A percentile compares a stretch with the other conserved stretches of the same genome.
These are phyloP conservation scores for Grosmannia penicillata DNA, from an alignment of 2,329 filamentous ascomycete species.

Conservation along the genomic window DNA sequence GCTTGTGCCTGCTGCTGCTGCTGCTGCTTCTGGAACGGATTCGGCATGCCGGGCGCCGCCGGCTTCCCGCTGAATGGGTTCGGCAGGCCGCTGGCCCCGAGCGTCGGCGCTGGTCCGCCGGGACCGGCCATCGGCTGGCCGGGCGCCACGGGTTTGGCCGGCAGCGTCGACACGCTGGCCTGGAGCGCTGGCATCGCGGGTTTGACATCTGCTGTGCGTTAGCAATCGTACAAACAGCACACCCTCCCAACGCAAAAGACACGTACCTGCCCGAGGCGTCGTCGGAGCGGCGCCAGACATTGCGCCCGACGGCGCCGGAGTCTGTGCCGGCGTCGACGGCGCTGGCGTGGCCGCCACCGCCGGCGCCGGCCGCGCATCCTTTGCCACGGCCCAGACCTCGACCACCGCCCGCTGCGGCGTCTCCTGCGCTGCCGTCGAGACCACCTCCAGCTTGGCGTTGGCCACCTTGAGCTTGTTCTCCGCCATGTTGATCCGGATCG, in stretches of 20 bases:
- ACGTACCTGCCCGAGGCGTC: too few relatives aligned
- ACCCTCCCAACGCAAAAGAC: too few relatives aligned
- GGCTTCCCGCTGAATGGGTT: conserved; percentile 8
- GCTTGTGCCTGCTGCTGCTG: conserved; percentile 2
- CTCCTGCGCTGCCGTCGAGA: conserved; percentile 69
- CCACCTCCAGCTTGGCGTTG: conserved; percentile 59
- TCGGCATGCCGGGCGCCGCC: conserved; percentile 2
- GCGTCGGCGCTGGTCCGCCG: too few relatives aligned
- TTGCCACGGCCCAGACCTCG: conserved; percentile 77
- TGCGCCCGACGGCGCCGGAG: conserved; percentile 8
- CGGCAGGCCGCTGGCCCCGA: not conserved
- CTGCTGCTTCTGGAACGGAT: conserved; percentile 10
- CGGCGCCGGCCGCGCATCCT: conserved; percentile 40
- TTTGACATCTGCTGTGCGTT: too few relatives aligned
- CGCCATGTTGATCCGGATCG: conserved; percentile 62
- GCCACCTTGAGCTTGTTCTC: conserved; percentile 52
- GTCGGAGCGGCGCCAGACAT: not conserved
- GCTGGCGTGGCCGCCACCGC: conserved; percentile 3
- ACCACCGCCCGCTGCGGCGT: conserved; percentile 71
- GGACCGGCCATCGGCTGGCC: not conserved
- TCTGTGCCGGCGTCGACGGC: conserved; percentile 2
- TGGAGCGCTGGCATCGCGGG: not conserved
- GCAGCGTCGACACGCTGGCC: conserved; percentile 1
- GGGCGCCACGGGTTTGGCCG: conserved; percentile 4
- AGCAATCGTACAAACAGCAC: too few relatives aligned